phyloP scores from a whole-genome alignment of 2,329 filamentous ascomycete genomes.

The Botrytis sinoallii region DNA sequence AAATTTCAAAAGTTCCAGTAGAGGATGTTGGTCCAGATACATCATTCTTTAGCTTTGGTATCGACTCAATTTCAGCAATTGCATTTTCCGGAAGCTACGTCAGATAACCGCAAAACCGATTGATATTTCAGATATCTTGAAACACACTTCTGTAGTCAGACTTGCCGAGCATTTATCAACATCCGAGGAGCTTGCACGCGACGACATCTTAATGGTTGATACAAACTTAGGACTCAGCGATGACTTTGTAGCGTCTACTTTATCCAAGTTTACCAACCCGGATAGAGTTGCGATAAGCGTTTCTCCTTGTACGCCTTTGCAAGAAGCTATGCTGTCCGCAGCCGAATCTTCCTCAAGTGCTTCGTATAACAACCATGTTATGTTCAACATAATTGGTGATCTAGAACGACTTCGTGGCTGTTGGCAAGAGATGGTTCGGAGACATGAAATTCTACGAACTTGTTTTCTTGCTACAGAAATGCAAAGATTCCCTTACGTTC shows the following conservation, averaged over 20 bases:
- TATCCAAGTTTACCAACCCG: slow-evolving; percentile 23
- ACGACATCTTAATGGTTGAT: neutral
- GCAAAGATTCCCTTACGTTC: slow-evolving; percentile 61
- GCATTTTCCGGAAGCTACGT: slow-evolving; percentile 59
- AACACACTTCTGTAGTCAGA: slow-evolving; percentile 61
- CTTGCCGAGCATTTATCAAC: slow-evolving; percentile 45
- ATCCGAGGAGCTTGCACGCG: neutral
- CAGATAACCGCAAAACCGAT: slow-evolving; percentile 46
- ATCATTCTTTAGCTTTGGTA: slow-evolving; percentile 72
- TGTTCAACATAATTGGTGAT: slow-evolving; percentile 57
- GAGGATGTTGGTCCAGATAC: slow-evolving; percentile 58
- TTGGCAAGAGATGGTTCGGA: slow-evolving; percentile 60
- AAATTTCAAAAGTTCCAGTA: slow-evolving; percentile 37
- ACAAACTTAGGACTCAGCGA: slow-evolving; percentile 31
- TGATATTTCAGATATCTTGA: slow-evolving; percentile 68
- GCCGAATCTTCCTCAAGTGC: slow-evolving; percentile 42
- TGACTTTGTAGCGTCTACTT: slow-evolving; percentile 26
- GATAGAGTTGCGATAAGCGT: slow-evolving; percentile 49
- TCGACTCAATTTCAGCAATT: slow-evolving; percentile 84
- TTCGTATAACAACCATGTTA: slow-evolving; percentile 70
- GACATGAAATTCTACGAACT: slow-evolving; percentile 77
- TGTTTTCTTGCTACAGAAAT: slow-evolving; percentile 67
- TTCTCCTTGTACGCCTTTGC: slow-evolving; percentile 79
- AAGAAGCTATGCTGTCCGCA: slow-evolving; percentile 80
- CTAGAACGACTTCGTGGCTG: slow-evolving; percentile 50